phyloP scores from a whole-genome alignment of 2,329 filamentous ascomycete genomes.

The Penicillium sp. region DNA sequence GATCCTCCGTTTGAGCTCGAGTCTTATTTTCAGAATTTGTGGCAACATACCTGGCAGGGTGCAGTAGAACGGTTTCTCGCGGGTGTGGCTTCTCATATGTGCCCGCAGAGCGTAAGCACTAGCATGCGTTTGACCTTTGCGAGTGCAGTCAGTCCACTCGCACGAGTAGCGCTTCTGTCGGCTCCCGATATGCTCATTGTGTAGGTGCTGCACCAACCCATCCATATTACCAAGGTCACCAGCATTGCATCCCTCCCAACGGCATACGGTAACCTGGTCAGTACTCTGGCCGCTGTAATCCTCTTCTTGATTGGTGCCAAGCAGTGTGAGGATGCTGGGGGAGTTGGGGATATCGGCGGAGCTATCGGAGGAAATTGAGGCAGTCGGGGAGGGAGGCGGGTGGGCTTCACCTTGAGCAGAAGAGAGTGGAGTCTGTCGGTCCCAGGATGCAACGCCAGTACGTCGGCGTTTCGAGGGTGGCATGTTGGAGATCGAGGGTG shows the following conservation, averaged over 20 bases:
- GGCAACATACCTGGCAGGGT: slow-evolving; percentile 73
- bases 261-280: slow-evolving; percentile 75
- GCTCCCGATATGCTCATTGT: slow-evolving; percentile 90
- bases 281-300: slow-evolving; percentile 70
- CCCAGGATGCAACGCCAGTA: slow-evolving; percentile 46
- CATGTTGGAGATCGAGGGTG: slow-evolving; percentile 40
- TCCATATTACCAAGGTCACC: slow-evolving; percentile 80
- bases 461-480: slow-evolving; percentile 52
- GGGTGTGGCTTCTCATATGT: slow-evolving; percentile 95
- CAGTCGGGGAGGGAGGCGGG: slow-evolving; percentile 51
- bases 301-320: slow-evolving; percentile 44
- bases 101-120: slow-evolving; percentile 95
- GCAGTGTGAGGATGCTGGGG: slow-evolving; percentile 52
- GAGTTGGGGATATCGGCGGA: slow-evolving; percentile 79
- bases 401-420: slow-evolving; percentile 40
- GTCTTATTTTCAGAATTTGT: not conserved
- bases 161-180: slow-evolving; percentile 97
- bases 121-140: slow-evolving; percentile 88
- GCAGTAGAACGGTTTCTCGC: slow-evolving; percentile 98
- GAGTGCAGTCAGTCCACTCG: slow-evolving; percentile 86
- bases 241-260: slow-evolving; percentile 71
- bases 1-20: not conserved
- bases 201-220: slow-evolving; percentile 75
- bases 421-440: slow-evolving; percentile 53
- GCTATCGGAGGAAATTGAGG: slow-evolving; percentile 85